A percentile compares a stretch with the other conserved stretches of the same genome.
Conservation (phyloP, 176 grass and related monocot genomes). For the Saccharum spontaneum region DNA sequence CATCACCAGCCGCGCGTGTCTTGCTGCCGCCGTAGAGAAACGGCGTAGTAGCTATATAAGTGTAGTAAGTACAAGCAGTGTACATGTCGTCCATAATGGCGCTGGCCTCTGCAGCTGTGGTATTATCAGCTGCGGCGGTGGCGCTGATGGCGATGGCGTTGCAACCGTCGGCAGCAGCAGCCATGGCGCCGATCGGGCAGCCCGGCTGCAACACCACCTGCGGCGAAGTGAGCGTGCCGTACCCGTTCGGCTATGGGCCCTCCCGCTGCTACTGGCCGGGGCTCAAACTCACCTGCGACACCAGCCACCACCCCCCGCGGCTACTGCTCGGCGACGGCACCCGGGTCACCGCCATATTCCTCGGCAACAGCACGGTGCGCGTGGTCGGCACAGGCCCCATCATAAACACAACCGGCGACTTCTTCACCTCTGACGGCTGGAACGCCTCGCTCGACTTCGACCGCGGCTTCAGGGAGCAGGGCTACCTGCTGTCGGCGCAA, state of each 20-base stretch:
- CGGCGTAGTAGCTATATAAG: too few relatives aligned
- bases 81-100: too few relatives aligned
- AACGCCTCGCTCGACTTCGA: neutral
- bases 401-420: neutral
- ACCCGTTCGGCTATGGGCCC: too few relatives aligned
- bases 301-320: neutral
- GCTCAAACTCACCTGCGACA: neutral
- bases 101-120: neutral
- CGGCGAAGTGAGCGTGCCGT: too few relatives aligned
- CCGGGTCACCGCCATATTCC: neutral
- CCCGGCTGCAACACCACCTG: neutral
- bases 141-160: neutral
- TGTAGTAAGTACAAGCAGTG: too few relatives aligned
- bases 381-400: neutral
- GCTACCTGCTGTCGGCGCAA: neutral
- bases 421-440: neutral
- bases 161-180: neutral
- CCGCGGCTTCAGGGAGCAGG: neutral
- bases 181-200: neutral
- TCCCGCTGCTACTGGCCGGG: too few relatives aligned
- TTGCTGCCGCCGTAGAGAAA: too few relatives aligned
- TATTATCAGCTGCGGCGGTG: neutral
- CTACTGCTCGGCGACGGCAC: conserved; percentile 32
- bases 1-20: too few relatives aligned
- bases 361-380: neutral